Percentiles rank a stretch among this genome's conserved stretches.
These are phyloP conservation scores for Colletotrichum endophyticum DNA, from an alignment of 2,329 filamentous ascomycete genomes.

Conservation along the genomic window DNA sequence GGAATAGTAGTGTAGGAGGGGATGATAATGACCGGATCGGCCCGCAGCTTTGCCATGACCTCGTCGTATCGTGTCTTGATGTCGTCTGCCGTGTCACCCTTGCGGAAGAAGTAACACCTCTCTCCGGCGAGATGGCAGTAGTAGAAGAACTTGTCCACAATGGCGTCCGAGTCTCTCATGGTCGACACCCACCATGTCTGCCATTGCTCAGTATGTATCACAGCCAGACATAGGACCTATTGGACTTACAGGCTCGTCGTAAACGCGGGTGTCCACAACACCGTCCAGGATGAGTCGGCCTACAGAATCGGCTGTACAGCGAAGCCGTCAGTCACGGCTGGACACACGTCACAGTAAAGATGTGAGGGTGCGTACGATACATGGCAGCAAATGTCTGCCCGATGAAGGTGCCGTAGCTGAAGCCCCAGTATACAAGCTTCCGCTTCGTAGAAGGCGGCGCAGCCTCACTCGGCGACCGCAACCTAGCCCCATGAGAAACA, in stretches of 20 bases:
- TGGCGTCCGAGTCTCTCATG: conserved; percentile 49
- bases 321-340: background rate
- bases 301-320: conserved; percentile 23
- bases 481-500: background rate
- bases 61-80: conserved; percentile 33
- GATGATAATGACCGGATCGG: conserved; percentile 36
- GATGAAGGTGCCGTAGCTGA: conserved; percentile 41
- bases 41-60: conserved; percentile 35
- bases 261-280: conserved; percentile 34
- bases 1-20: conserved; percentile 32
- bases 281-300: conserved; percentile 35
- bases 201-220: background rate
- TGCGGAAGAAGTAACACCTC: conserved; percentile 41
- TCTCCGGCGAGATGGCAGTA: conserved; percentile 49
- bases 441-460: conserved; percentile 17
- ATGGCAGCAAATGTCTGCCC: conserved; percentile 41
- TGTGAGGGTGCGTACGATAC: conserved; percentile 29
- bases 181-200: conserved; percentile 36
- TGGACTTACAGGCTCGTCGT: conserved; percentile 31
- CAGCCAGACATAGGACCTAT: background rate
- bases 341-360: background rate
- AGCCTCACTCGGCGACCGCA: background rate
- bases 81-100: conserved; percentile 30
- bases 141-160: conserved; percentile 49
- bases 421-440: conserved; percentile 38